Base-by-base conservation (phyloP, 176 grass and related monocot species). In the Carex myosuroides region DNA sequence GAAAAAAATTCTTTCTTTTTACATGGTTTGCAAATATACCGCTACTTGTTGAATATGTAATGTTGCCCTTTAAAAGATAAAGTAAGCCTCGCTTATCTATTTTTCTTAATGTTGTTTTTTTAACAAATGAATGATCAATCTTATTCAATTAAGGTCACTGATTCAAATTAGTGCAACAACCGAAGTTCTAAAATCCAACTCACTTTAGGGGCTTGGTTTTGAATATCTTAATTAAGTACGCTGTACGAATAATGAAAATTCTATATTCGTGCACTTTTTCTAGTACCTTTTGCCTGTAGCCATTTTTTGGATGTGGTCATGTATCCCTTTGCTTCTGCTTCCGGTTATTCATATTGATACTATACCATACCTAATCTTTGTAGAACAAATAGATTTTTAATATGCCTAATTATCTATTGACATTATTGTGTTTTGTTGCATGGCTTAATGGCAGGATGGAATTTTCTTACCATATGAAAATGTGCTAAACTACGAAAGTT, bases 391-490 rank as follows among this genome's bases (percentile, higher is more conserved):
- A 75, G 20, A 54, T 14, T 13, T 14, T 48, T 56, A 50, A 76
- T 76, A 55, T 55, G 13, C 44, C 72, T 48, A 72, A 70, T 70
- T 18, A 8, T 5, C 11, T 50, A 46, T 55, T 32, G 60, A 22
- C 11, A 46, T 66, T 10, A 26, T 69, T 66, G 73, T 88, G 82
- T 66, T 86, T 16, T 59, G 20, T 79, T 62, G 5, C 8, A 5
- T 78, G 44, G 76, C 10, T 29, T 29, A 53, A 54, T 71, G 90
- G 88, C 83, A 98, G 96, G 93, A 98, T 90, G 96, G 89, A 50
- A 95, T 92, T 87, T 92, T 92, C 57, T 86, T 98, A 55, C 96
- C 96, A 16, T 98, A 92, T 70, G 93, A 98, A 69, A 98, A 98
- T 87, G 60, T 93, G 16, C 88, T 98, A 21, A 93, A 98, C 29